Conservation (phyloP, 192 early-diverging fungal species). For the Pecoramyces ruminantium region DNA sequence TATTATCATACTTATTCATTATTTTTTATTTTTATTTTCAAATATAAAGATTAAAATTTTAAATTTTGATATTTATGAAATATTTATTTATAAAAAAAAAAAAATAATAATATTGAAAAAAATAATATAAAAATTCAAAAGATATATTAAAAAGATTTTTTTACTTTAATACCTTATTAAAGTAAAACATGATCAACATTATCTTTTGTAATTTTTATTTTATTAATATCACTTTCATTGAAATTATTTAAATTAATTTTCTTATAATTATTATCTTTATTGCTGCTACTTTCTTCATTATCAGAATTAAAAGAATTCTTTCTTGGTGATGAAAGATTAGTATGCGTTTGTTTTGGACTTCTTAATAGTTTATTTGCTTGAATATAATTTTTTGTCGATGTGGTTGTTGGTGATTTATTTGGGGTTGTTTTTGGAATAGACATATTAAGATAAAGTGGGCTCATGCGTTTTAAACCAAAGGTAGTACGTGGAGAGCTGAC, state of each 20-base stretch:
- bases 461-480: neutral
- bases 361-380: neutral
- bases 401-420: too few species aligned
- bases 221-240: neutral
- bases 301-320: neutral
- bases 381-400: neutral
- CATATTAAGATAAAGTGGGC: neutral
- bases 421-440: neutral
- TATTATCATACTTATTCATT: too few species aligned
- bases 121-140: too few species aligned
- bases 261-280: too few species aligned
- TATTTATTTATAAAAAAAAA: too few species aligned
- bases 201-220: neutral
- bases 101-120: too few species aligned
- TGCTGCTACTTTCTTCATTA: neutral
- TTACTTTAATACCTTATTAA: too few species aligned
- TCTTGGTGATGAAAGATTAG: neutral
- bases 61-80: too few species aligned
- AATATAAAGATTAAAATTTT: too few species aligned
- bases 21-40: too few species aligned
- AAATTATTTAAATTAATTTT: neutral
- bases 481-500: neutral
- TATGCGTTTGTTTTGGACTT: neutral
- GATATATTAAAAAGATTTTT: too few species aligned
- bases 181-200: neutral